phyloP scores from a whole-genome alignment of 1,139 yeast species.

The Scheffersomyces lignicola region DNA sequence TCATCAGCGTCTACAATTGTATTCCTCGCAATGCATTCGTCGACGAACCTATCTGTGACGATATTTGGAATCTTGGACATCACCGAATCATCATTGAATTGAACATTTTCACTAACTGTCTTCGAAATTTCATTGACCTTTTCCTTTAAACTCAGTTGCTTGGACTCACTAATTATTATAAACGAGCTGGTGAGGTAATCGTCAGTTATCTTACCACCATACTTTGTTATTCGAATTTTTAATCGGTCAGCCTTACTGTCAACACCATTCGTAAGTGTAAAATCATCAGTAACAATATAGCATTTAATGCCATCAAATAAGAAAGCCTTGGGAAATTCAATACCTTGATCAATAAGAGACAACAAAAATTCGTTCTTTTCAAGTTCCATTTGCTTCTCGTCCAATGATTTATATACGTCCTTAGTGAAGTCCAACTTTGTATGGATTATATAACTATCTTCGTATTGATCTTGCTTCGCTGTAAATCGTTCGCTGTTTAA shows the following conservation, averaged over 20 bases:
- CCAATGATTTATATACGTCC: constrained; percentile 11
- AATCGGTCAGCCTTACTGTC: constrained; percentile 10
- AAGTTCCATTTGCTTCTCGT: constrained; percentile 10
- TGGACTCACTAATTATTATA: constrained; percentile 17
- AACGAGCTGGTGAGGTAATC: constrained; percentile 21
- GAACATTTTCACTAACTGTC: constrained; percentile 21
- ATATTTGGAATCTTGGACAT: constrained; percentile 43
- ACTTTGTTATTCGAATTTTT: constrained; percentile 26
- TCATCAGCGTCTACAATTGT: constrained; percentile 50
- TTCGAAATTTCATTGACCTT: constrained; percentile 16
- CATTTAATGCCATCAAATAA: constrained; percentile 25
- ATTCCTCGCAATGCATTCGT: constrained; percentile 36
- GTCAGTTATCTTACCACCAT: constrained; percentile 29
- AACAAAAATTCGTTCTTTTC: too few species aligned
- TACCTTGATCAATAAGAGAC: too few species aligned
- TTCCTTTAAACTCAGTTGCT: constrained; percentile 5
- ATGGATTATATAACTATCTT: constrained; percentile 51
- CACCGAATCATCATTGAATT: constrained; percentile 16
- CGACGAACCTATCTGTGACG: constrained; percentile 45
- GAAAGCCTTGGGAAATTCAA: constrained; percentile 18
- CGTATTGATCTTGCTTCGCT: constrained; percentile 46
- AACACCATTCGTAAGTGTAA: too few species aligned
- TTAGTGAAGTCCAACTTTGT: constrained; percentile 4
- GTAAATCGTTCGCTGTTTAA: constrained; percentile 11
- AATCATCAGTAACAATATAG: constrained; percentile 19